Evolutionary conservation across 2,329 filamentous ascomycete species (phyloP).

Genomic region (Beauveria caledonica): DNA sequence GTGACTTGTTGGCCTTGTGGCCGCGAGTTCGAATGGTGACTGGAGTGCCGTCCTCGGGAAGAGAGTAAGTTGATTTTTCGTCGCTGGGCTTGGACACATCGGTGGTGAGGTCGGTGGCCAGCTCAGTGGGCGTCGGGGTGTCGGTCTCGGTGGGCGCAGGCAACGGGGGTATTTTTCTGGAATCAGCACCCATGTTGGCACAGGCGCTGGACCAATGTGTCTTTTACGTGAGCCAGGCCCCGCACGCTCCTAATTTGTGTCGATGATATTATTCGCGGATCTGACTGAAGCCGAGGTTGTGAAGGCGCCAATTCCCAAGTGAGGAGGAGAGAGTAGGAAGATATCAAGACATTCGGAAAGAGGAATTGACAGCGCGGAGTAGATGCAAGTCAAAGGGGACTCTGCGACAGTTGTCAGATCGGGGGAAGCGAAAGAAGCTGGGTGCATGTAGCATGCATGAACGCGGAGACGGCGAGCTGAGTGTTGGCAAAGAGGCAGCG

Average conservation of each 20-base stretch:
- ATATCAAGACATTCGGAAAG: slow-evolving; percentile 11
- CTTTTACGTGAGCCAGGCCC: neutral
- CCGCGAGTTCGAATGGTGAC: slow-evolving; percentile 81
- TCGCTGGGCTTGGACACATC: slow-evolving; percentile 62
- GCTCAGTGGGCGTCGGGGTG: slow-evolving; percentile 54
- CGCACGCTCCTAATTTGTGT: neutral
- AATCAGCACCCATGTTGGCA: slow-evolving; percentile 44
- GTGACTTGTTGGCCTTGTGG: slow-evolving; percentile 55
- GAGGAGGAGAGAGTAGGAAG: neutral
- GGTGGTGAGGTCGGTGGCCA: slow-evolving; percentile 57
- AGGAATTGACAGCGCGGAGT: neutral
- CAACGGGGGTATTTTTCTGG: slow-evolving; percentile 55
- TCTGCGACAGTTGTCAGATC: slow-evolving; percentile 6
- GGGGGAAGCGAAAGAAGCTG: neutral
- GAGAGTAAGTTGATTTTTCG: slow-evolving; percentile 66
- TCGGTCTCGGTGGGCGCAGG: slow-evolving; percentile 73
- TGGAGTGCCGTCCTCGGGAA: slow-evolving; percentile 81
- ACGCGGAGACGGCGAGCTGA: neutral
- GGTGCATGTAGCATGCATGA: neutral
- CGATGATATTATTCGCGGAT: neutral
- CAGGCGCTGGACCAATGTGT: slow-evolving; percentile 18
- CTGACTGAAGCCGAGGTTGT: neutral
- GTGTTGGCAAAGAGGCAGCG: neutral
- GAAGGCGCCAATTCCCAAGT: neutral
- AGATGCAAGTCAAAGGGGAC: neutral